Evolutionary conservation across 306 rosid genomes (phyloP).

Genomic region (Cucumis sativus): Cucumber_9930_V3 NC_026658.2:16050501-16051000

Average conservation of each 20-base stretch:
- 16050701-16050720: slow-evolving; percentile 2
- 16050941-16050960: background rate
- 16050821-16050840: background rate
- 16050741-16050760: slow-evolving; percentile 7
- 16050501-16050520: background rate
- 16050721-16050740: slow-evolving; percentile 1
- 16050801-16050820: slow-evolving; percentile 5
- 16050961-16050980: background rate
- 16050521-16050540: background rate
- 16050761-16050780: background rate
- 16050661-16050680: background rate
- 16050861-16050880: background rate
- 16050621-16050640: background rate
- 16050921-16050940: background rate
- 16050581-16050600: slow-evolving; percentile 8
- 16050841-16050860: background rate
- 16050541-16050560: background rate
- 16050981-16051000: background rate
- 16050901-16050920: background rate
- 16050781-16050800: background rate
- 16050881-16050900: background rate
- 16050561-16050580: slow-evolving; percentile 5
- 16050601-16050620: background rate
- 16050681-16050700: no score
- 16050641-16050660: no score